Conservation (phyloP, 345 rosid species). For the Boechera retrofracta region DNA sequence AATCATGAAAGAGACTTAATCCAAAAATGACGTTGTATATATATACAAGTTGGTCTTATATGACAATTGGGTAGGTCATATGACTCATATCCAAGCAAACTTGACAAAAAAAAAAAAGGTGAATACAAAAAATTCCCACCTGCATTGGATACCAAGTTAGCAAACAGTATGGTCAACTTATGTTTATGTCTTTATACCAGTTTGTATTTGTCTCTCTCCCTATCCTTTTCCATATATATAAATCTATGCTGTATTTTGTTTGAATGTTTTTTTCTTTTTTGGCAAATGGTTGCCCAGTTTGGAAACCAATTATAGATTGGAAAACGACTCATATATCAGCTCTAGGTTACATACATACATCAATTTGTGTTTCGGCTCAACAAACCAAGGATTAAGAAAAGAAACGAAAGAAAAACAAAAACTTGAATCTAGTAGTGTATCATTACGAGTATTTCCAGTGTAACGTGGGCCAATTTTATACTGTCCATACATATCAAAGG, state of each 20-base stretch:
- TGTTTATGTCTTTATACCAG: conserved; percentile 39
- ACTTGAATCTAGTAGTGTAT: neutral
- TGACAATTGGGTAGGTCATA: conserved; percentile 30
- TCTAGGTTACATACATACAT: neutral
- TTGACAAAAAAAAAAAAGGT: neutral
- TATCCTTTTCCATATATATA: conserved; percentile 25
- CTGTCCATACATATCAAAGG: conserved; percentile 4
- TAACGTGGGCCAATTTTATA: conserved; percentile 6
- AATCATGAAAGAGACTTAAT: neutral
- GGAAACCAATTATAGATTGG: conserved; percentile 19
- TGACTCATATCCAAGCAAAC: neutral
- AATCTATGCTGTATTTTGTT: conserved; percentile 9
- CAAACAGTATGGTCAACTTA: conserved; percentile 47
- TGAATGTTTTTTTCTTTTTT: conserved; percentile 1
- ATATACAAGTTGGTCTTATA: conserved; percentile 27
- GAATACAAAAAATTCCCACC: conserved; percentile 20
- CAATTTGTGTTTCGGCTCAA: neutral
- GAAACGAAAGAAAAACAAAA: neutral
- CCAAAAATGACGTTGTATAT: neutral
- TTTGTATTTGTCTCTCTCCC: conserved; percentile 33
- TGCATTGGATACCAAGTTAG: conserved; percentile 44
- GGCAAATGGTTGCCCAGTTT: conserved; percentile 6
- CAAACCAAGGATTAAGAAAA: neutral
- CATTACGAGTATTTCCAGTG: neutral
- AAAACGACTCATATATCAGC: neutral